Base-by-base conservation (phyloP, 2,329 filamentous ascomycete species). In the Fusarium brevicatenulatum region DNA sequence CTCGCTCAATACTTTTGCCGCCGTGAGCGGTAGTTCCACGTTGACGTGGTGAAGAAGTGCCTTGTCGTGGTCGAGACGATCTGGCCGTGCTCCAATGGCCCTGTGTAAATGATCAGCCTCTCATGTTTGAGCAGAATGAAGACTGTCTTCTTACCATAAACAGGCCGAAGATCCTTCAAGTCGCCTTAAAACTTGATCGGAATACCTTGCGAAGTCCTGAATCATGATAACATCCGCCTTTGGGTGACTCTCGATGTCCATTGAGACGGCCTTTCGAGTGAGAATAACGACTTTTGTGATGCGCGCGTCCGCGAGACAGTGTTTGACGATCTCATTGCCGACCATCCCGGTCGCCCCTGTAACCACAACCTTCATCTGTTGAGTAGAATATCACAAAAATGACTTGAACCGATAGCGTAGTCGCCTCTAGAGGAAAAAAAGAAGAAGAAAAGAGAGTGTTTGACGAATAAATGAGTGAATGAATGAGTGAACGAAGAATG, bases 281-380 rank as follows among this genome's bases (percentile, higher is more conserved):
- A 91, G 81, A 23, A 86, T 84, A 58, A 88, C 79, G 42, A 89
- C 80, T 28, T 85, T 85, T 5, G 84, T 86, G 79, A 91, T 87
- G 73, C 80, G 80, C 23, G 84, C 80, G 76, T 86, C 82, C 8
- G 77, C 75, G 60, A 91, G 83, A 75, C 85, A 87, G 72, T 87
- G 84, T 13, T 81, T 78, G 58, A 91, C 83, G 36, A 90, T 83
- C 74, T 87, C 86, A 36, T 81, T 76, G 62, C 89, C 90, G 63
- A 90, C 84, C 74, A 86, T 85, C 71, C 90, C 89, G n/a, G 88
- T 91, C 28, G 83, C 82, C 53, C 89, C 89, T 11, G 87, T 85
- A 40, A 91, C 81, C 66, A 91, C 86, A 74, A 91, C 81, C 77
- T 91, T 90, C 89, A 91, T 72, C 43, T 36, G 43, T 36, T 46